Conservation (phyloP, 306 rosid species). For the Acacia confusa region DNA sequence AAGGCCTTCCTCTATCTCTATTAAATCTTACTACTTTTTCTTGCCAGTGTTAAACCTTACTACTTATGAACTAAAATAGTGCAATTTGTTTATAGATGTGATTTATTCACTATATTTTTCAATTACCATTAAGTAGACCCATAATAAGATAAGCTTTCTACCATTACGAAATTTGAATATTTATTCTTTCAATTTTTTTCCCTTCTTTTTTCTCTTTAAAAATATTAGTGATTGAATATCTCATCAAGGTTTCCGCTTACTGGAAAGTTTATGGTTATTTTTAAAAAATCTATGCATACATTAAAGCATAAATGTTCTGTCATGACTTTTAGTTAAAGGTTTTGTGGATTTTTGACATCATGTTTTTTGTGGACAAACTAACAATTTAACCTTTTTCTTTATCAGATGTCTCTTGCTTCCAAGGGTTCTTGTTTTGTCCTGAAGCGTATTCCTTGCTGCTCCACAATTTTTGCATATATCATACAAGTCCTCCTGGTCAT, state of each 20-base stretch:
- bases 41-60: no score
- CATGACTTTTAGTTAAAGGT: neutral
- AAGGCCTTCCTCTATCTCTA: no score
- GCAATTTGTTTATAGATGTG: no score
- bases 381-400: conserved; percentile 40
- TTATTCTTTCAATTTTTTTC: neutral
- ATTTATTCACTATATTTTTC: no score
- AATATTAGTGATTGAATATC: neutral
- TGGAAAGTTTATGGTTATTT: conserved; percentile 10
- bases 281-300: conserved; percentile 8
- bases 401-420: conserved; percentile 96
- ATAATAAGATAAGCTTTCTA: no score
- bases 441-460: conserved; percentile 86
- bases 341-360: conserved; percentile 13
- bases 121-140: no score
- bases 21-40: no score
- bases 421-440: conserved; percentile 89
- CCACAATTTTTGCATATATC: conserved; percentile 97
- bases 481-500: conserved; percentile 96
- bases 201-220: neutral
- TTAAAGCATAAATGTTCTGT: neutral
- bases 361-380: conserved; percentile 18
- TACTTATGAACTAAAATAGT: no score
- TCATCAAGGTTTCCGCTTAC: neutral
- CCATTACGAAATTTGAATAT: neutral